phyloP scores from a whole-genome alignment of 305 asterid species.

The Caryopteris hybrid region DNA sequence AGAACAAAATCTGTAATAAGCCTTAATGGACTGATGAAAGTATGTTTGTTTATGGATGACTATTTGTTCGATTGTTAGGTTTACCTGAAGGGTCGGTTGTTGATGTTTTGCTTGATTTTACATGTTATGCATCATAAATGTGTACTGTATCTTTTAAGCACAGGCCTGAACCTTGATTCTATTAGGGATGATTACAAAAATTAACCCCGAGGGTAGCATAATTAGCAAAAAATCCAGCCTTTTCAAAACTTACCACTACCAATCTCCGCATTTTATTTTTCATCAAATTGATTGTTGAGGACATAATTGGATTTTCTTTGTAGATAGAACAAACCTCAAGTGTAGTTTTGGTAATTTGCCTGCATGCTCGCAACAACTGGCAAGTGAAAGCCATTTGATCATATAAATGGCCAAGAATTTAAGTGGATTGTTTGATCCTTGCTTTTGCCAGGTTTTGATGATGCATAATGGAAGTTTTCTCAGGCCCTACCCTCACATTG shows the following conservation, averaged over 20 bases:
- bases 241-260: no score
- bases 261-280: no score
- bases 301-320: neutral
- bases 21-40: neutral
- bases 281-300: neutral
- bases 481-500: constrained; percentile 12
- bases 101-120: neutral
- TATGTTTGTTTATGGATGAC: neutral
- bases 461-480: constrained; percentile 40
- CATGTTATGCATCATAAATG: neutral
- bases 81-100: neutral
- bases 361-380: neutral
- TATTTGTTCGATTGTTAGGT: neutral
- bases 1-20: neutral
- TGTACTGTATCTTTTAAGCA: neutral
- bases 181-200: no score
- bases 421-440: constrained; percentile 26
- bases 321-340: neutral
- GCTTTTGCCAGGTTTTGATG: constrained; percentile 49
- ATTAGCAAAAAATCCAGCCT: no score
- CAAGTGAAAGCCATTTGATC: neutral
- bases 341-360: neutral
- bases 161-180: neutral
- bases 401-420: constrained; percentile 1
- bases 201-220: no score